Conservation (phyloP, 31 red algal species). For the Endocladia muricata region DNA sequence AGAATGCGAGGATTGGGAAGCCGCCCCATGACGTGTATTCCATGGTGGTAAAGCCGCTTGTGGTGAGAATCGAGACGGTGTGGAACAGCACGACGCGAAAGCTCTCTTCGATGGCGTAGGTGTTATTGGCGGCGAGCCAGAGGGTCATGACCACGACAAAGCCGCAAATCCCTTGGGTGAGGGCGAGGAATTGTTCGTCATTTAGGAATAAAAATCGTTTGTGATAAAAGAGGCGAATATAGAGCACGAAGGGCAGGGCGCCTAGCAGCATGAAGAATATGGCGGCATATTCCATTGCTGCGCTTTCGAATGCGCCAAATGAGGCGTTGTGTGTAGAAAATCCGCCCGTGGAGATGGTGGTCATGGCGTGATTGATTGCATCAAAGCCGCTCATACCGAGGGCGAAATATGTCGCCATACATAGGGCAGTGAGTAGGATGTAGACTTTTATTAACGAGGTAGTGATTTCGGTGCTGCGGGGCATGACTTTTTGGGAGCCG, state of each 20-base stretch:
- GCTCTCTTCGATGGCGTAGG: not conserved
- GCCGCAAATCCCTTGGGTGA: not conserved
- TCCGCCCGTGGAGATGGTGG: constrained; percentile 5
- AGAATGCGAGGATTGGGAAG: not conserved
- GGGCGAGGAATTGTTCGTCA: not conserved
- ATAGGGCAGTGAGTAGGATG: not conserved
- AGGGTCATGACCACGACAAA: not conserved
- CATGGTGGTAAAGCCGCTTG: not conserved
- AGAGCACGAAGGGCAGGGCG: not conserved
- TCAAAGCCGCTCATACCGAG: not conserved
- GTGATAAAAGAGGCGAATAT: not conserved
- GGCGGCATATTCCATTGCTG: not conserved
- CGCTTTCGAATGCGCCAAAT: not conserved
- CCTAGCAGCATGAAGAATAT: not conserved
- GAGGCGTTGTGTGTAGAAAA: not conserved
- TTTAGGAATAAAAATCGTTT: not conserved
- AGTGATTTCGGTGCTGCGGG: constrained; percentile 6
- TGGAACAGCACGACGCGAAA: not conserved
- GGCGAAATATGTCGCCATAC: not conserved
- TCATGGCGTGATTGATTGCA: not conserved
- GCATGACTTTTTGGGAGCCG: not conserved
- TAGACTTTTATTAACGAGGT: not conserved
- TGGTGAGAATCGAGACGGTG: not conserved
- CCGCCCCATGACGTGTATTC: not conserved
- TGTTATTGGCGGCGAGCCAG: not conserved